Conservation (phyloP, 176 grass and related monocot species). For the Themeda triandra region DNA sequence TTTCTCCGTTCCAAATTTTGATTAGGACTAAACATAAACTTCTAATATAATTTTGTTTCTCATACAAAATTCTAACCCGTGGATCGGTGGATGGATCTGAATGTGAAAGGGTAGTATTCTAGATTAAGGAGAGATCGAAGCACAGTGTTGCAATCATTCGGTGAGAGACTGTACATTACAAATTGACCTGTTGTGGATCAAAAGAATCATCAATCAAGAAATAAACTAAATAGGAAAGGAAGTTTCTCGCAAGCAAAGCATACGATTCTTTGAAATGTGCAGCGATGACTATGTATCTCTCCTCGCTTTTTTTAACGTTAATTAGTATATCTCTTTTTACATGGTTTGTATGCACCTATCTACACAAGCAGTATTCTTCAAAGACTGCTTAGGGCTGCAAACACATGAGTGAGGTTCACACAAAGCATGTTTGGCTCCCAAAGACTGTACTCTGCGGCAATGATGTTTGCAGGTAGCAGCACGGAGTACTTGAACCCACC, state of each 20-base stretch:
- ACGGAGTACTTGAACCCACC: slow-evolving; percentile 2
- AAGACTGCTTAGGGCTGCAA: slow-evolving; percentile 6
- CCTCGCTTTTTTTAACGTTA: no score
- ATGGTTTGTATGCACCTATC: background rate
- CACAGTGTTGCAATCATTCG: background rate
- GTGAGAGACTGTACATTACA: background rate
- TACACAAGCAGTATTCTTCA: background rate
- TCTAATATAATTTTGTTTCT: no score
- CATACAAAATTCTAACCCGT: background rate
- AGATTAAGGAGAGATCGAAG: background rate
- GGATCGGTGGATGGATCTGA: background rate
- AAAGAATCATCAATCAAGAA: background rate
- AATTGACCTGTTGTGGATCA: background rate
- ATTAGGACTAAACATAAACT: no score
- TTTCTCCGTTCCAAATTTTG: no score
- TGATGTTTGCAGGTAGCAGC: slow-evolving; percentile 40
- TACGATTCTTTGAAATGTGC: background rate
- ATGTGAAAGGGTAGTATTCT: background rate
- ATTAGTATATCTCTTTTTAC: background rate
- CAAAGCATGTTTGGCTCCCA: slow-evolving; percentile 40
- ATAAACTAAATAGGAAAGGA: background rate
- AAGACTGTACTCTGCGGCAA: slow-evolving; percentile 33
- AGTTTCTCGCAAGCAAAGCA: slow-evolving; percentile 24
- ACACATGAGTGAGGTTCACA: slow-evolving; percentile 33
- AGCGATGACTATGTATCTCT: background rate